phyloP scores from a whole-genome alignment of 2,329 filamentous ascomycete genomes.

The Colletotrichum camelliae region DNA sequence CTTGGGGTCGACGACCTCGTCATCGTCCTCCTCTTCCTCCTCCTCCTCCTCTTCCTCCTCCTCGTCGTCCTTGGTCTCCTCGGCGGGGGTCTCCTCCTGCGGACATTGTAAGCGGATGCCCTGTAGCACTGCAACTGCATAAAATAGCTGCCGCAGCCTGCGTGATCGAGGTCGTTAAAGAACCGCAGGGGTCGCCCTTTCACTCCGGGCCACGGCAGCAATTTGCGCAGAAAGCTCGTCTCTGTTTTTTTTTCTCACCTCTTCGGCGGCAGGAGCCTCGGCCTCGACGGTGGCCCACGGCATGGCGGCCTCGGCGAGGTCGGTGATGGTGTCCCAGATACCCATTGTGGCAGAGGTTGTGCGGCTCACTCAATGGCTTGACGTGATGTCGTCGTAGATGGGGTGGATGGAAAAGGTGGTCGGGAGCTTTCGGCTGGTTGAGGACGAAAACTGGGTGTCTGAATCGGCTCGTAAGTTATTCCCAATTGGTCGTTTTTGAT shows the following conservation, averaged over 20 bases:
- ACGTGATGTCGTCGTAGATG: slow-evolving; percentile 20
- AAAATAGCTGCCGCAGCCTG: neutral
- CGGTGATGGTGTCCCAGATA: slow-evolving; percentile 69
- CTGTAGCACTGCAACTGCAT: neutral
- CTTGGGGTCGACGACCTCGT: slow-evolving; percentile 85
- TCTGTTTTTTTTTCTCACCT: slow-evolving; percentile 43
- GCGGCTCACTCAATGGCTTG: slow-evolving; percentile 30
- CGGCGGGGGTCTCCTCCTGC: slow-evolving; percentile 40
- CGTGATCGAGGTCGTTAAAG: neutral
- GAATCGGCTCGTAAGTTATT: slow-evolving; percentile 48
- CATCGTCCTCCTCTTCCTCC: slow-evolving; percentile 73
- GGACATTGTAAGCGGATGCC: neutral
- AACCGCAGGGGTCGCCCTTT: neutral
- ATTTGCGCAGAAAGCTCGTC: slow-evolving; percentile 21
- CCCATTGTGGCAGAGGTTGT: slow-evolving; percentile 61
- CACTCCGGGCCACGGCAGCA: neutral
- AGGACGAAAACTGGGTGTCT: slow-evolving; percentile 27
- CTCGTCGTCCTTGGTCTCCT: slow-evolving; percentile 45
- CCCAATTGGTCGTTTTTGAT: slow-evolving; percentile 56
- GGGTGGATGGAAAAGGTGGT: slow-evolving; percentile 35
- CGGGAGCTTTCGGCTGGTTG: slow-evolving; percentile 43
- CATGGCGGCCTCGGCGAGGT: slow-evolving; percentile 68
- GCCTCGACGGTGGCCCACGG: slow-evolving; percentile 70
- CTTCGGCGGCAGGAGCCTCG: slow-evolving; percentile 72
- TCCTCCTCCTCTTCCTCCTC: slow-evolving; percentile 58